phyloP scores from a whole-genome alignment of 306 rosid species.

The Fragaria ananassa region DNA sequence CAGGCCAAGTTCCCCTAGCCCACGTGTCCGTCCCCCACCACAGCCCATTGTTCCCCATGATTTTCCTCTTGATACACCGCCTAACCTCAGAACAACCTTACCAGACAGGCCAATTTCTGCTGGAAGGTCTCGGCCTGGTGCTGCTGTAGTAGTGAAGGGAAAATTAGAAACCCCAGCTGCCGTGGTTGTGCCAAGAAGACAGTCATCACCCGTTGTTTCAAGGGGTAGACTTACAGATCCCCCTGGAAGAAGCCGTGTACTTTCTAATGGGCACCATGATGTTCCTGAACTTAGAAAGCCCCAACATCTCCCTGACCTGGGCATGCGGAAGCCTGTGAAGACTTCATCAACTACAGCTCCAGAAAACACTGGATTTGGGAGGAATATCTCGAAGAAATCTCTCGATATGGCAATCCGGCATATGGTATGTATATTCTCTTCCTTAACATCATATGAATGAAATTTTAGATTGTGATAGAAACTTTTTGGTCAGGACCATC shows the following conservation, averaged over 20 bases:
- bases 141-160: conserved; percentile 45
- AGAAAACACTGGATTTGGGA: conserved; percentile 85
- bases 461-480: not conserved
- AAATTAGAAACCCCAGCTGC: conserved; percentile 56
- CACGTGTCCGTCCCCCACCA: conserved; percentile 73
- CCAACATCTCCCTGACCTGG: conserved; percentile 53
- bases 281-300: conserved; percentile 56
- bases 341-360: conserved; percentile 54
- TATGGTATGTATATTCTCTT: conserved; percentile 58
- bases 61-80: conserved; percentile 89
- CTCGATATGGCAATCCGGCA: conserved; percentile 95
- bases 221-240: conserved; percentile 82
- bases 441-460: conserved; percentile 6
- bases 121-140: conserved; percentile 81
- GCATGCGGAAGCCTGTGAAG: conserved; percentile 65
- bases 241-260: conserved; percentile 53
- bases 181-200: conserved; percentile 53
- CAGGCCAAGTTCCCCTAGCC: conserved; percentile 84
- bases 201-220: conserved; percentile 62
- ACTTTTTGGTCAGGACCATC: not conserved
- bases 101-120: conserved; percentile 97
- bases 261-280: conserved; percentile 62
- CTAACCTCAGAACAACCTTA: conserved; percentile 85
- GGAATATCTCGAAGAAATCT: conserved; percentile 90
- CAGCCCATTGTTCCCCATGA: conserved; percentile 86